These are phyloP conservation scores for Fomitopsis pinicola DNA, from an alignment of 1,284 basidiomycete genomes.

Conservation along the genomic window DNA sequence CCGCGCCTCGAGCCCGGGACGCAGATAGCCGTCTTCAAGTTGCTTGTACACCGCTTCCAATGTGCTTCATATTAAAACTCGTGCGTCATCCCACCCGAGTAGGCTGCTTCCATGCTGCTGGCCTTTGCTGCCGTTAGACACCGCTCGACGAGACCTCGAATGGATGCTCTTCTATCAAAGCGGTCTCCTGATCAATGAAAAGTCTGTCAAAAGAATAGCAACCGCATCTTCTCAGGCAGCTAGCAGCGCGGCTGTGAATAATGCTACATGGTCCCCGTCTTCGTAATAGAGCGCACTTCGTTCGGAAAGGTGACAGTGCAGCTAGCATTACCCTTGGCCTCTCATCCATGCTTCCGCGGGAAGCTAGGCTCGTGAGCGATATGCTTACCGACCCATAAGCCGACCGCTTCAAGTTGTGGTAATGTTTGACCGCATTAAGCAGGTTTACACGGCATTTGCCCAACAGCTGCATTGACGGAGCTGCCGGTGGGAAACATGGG, in stretches of 20 bases:
- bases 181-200: neutral
- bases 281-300: neutral
- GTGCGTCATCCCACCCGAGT: neutral
- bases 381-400: neutral
- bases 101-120: neutral
- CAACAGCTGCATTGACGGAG: neutral
- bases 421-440: conserved; percentile 1
- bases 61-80: neutral
- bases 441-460: neutral
- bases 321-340: neutral
- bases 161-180: neutral
- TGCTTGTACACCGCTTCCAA: neutral
- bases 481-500: neutral
- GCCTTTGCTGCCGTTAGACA: neutral
- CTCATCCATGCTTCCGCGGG: neutral
- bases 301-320: neutral
- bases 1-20: neutral
- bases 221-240: neutral
- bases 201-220: neutral
- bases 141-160: neutral
- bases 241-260: neutral
- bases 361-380: no score
- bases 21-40: neutral
- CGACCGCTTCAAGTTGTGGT: neutral
- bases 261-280: neutral